A percentile compares a stretch with the other conserved stretches of the same genome.
phyloP scores from a whole-genome alignment of 2,329 filamentous ascomycete species.

The Dactylellina drechsleri region DNA sequence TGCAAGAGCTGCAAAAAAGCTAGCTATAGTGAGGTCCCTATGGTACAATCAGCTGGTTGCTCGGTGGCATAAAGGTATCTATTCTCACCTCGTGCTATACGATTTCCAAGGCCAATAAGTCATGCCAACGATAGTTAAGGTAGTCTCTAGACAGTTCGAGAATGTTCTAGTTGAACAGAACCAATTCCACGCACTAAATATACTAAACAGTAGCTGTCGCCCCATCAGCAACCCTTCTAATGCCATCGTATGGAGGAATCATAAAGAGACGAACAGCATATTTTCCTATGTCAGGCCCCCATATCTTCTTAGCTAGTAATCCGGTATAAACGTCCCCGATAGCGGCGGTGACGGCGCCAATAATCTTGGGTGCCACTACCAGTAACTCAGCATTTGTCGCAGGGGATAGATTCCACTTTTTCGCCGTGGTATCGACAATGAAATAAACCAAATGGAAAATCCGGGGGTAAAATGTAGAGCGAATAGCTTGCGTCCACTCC shows the following conservation, averaged over 20 bases:
- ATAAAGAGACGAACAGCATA: slow-evolving; percentile 71
- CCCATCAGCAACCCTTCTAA: too few species aligned
- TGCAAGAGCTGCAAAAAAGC: slow-evolving; percentile 77
- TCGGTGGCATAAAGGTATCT: slow-evolving; percentile 56
- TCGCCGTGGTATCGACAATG: slow-evolving; percentile 69
- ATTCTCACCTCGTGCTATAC: slow-evolving; percentile 57
- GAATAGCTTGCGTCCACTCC: slow-evolving; percentile 91
- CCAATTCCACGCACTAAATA: slow-evolving; percentile 92
- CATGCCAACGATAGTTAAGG: slow-evolving; percentile 81
- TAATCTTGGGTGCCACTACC: slow-evolving; percentile 75
- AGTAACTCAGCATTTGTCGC: slow-evolving; percentile 73
- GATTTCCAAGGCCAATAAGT: slow-evolving; percentile 88
- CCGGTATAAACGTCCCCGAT: slow-evolving; percentile 87
- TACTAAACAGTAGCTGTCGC: slow-evolving; percentile 73
- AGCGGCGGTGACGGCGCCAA: slow-evolving; percentile 82
- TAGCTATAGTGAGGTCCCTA: slow-evolving; percentile 55
- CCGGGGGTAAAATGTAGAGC: slow-evolving; percentile 89
- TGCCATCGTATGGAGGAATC: too few species aligned
- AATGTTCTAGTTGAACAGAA: slow-evolving; percentile 93
- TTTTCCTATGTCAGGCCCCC: slow-evolving; percentile 73
- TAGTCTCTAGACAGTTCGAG: slow-evolving; percentile 93
- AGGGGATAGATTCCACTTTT: slow-evolving; percentile 67
- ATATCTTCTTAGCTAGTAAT: slow-evolving; percentile 78
- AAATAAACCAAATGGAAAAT: slow-evolving; percentile 83
- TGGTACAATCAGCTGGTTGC: slow-evolving; percentile 26